Evolutionary conservation across 768 basidiomycete genomes (phyloP), one percentile per base, ranked within the genome.

Genomic region (Cubamyces lactineus): DNA sequence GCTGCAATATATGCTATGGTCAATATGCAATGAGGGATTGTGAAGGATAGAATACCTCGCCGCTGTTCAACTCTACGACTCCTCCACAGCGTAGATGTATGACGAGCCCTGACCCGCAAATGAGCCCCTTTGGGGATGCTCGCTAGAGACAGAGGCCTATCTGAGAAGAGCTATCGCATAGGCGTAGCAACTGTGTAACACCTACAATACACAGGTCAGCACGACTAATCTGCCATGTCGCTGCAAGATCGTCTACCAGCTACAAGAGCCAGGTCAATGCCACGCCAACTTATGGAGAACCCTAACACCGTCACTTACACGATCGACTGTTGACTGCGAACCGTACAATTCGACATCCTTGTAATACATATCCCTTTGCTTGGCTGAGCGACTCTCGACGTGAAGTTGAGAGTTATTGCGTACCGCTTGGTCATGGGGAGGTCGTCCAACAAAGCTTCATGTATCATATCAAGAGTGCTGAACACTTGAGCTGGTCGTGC

Each of bases 291-390:
- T n/a, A 48, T 24, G 21, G 23, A 15, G 23, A 11, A 48, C 2
- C 11, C 2, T 48, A 1, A 13, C 21, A 21, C 3, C 23, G 21
- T 6, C 24, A 28, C 48, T 28, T 65, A 92, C 95, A 62, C 80
- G 79, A 73, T 98, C 92, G 0, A 96, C 94, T 0, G 82, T 80
- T n/a, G 76, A 74, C 72, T 98, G 96, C 7, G 78, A 83, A 62
- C 80, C 85, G 76, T 96, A 98, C 5, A 97, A 76, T 0, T 73
- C 65, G 1, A 94, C 89, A 60, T 96, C 92, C 65, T 86, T 86
- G 75, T 98, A 98, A 74, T 84, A 98, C 16, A 96, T 82, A 73
- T 96, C 94, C 15, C 95, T 94, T n/a, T n/a, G n/a, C n/a, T n/a
- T n/a, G n/a, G n/a, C n/a, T n/a, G n/a, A n/a, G 53, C 95, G 82